phyloP scores from a whole-genome alignment of 768 basidiomycete genomes.

The Suillus sp. region DNA sequence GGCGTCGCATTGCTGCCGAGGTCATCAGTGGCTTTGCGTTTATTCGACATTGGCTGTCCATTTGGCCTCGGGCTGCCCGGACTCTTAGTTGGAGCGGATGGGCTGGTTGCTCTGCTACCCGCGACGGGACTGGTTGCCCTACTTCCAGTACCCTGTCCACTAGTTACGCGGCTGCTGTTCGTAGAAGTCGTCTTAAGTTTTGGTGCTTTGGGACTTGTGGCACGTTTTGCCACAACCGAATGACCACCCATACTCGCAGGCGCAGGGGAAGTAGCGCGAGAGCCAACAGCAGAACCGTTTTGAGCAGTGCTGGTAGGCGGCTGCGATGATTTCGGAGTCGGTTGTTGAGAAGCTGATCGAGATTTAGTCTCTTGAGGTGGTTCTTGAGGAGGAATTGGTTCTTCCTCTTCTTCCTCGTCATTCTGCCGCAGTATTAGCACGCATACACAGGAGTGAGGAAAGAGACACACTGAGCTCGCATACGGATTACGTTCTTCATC shows the following conservation, averaged over 20 bases:
- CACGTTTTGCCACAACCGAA: conserved; percentile 79
- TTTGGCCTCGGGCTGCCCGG: conserved; percentile 37
- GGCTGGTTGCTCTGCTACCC: conserved; percentile 39
- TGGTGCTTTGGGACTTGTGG: conserved; percentile 76
- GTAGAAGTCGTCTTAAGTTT: conserved; percentile 52
- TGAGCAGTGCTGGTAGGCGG: conserved; percentile 35
- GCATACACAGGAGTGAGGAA: conserved; percentile 1
- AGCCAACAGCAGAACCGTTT: conserved; percentile 35
- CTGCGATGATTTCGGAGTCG: conserved; percentile 34
- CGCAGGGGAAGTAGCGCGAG: conserved; percentile 57
- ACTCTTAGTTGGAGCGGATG: conserved; percentile 26
- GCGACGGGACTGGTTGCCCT: conserved; percentile 53
- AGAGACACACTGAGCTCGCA: conserved; percentile 63
- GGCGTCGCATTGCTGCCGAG: conserved; percentile 18
- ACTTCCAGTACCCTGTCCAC: conserved; percentile 46
- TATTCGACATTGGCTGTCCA: conserved; percentile 49
- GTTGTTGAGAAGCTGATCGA: conserved; percentile 43
- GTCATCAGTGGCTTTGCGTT: conserved; percentile 60
- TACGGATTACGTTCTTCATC: conserved; percentile 84
- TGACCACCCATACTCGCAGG: conserved; percentile 68
- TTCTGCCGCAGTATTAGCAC: conserved; percentile 40
- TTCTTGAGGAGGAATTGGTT: conserved; percentile 43
- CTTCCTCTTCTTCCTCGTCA: conserved; percentile 77
- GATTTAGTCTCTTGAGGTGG: conserved; percentile 48
- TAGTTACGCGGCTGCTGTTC: conserved; percentile 53